Conservation (phyloP, 1,284 basidiomycete species). For the Ustilago sp. region DNA sequence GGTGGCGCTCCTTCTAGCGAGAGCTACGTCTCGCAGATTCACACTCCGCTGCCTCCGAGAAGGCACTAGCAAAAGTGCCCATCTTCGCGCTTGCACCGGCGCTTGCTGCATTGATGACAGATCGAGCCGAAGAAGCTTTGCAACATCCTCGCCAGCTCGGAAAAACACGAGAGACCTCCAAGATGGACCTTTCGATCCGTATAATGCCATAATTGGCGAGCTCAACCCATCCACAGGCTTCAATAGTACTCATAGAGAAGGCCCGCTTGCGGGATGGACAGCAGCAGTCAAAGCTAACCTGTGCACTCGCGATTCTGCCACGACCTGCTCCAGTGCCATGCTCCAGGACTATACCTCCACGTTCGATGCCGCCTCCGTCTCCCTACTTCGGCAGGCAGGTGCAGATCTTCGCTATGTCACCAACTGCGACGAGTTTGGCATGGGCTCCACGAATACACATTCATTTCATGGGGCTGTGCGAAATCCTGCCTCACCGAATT, state of each 20-base stretch:
- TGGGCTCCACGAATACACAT: slow-evolving; percentile 75
- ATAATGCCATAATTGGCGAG: slow-evolving; percentile 41
- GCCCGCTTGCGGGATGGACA: slow-evolving; percentile 51
- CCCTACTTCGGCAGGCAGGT: slow-evolving; percentile 76
- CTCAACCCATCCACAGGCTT: background rate
- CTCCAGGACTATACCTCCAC: slow-evolving; percentile 77
- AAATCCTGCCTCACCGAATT: slow-evolving; percentile 46
- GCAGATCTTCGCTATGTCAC: slow-evolving; percentile 86
- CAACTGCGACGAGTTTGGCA: slow-evolving; percentile 98
- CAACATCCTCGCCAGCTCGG: background rate
- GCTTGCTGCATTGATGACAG: slow-evolving; percentile 12
- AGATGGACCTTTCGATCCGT: slow-evolving; percentile 44
- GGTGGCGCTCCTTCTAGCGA: background rate
- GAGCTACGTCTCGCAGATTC: background rate
- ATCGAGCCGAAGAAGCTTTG: background rate
- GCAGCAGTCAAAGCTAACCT: slow-evolving; percentile 67
- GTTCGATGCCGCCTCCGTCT: slow-evolving; percentile 87
- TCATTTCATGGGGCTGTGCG: slow-evolving; percentile 58
- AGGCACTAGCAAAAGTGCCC: slow-evolving; percentile 17
- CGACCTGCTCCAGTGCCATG: slow-evolving; percentile 62
- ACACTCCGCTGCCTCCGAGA: slow-evolving; percentile 22
- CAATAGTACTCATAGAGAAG: background rate
- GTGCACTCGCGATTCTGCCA: slow-evolving; percentile 43
- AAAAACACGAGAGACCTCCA: background rate
- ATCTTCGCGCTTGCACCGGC: slow-evolving; percentile 16